These are phyloP conservation scores for Clonostachys rosea DNA, from an alignment of 2,329 filamentous ascomycete genomes.

Conservation along the genomic window DNA sequence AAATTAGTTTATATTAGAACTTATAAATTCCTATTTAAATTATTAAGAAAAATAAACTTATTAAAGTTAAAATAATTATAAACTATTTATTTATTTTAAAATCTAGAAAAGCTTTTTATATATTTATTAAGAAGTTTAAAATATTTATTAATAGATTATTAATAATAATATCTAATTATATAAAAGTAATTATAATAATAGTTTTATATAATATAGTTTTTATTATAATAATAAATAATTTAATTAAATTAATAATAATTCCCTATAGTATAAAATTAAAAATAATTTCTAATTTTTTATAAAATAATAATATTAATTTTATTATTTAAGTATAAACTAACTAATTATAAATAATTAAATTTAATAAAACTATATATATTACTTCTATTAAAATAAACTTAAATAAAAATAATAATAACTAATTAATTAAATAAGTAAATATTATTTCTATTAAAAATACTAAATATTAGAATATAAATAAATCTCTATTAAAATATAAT, in stretches of 20 bases:
- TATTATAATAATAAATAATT: neutral
- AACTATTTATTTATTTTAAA: neutral
- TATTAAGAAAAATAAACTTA: too few species aligned
- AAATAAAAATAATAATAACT: too few species aligned
- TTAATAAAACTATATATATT: too few species aligned
- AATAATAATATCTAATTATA: neutral
- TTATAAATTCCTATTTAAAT: neutral
- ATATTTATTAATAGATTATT: neutral
- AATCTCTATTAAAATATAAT: too few species aligned
- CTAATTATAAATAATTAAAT: too few species aligned
- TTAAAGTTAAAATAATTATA: neutral
- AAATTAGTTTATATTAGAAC: neutral
- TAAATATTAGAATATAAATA: too few species aligned
- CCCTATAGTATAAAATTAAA: neutral
- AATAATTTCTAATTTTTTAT: neutral
- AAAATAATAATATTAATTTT: too few species aligned
- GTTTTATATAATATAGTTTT: neutral
- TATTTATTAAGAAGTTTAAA: neutral
- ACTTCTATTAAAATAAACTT: too few species aligned
- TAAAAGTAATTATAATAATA: neutral
- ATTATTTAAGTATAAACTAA: too few species aligned
- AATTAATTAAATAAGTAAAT: too few species aligned
- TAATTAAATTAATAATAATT: neutral
- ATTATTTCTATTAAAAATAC: too few species aligned
- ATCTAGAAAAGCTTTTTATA: neutral